A percentile compares a stretch with the other conserved stretches of the same genome.
Evolutionary conservation across 2,329 filamentous ascomycete genomes (phyloP).

Genomic region (Talaromyces sp.): DNA sequence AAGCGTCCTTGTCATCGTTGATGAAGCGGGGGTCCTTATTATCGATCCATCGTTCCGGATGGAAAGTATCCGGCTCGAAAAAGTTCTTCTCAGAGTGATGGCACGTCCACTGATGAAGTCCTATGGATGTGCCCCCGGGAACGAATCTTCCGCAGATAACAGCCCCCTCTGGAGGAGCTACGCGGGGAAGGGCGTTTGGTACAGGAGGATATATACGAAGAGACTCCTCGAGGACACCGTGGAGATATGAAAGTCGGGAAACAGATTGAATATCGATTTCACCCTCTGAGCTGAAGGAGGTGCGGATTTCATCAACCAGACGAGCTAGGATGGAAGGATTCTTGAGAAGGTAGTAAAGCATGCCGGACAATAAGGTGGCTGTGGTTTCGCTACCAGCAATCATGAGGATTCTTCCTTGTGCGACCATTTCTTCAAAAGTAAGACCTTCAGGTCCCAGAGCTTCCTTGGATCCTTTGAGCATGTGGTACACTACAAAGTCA

Average conservation of each 20-base stretch:
- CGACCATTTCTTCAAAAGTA: conserved; percentile 3
- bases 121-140: conserved; percentile 34
- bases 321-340: conserved; percentile 27
- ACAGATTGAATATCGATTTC: conserved; percentile 36
- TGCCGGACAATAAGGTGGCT: conserved; percentile 38
- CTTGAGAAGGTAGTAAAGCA: conserved; percentile 36
- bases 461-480: conserved; percentile 21
- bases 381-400: conserved; percentile 35
- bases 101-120: conserved; percentile 41
- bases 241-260: conserved; percentile 32
- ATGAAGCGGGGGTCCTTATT: conserved; percentile 26
- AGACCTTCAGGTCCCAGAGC: conserved; percentile 7
- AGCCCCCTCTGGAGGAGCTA: conserved; percentile 1
- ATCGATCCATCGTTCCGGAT: conserved; percentile 39
- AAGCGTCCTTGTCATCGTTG: conserved; percentile 39
- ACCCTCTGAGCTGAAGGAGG: conserved; percentile 26
- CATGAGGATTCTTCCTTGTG: neutral
- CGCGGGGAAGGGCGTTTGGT: neutral
- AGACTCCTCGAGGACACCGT: conserved; percentile 39
- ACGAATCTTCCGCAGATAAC: conserved; percentile 7
- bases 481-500: conserved; percentile 5
- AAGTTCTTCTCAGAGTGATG: conserved; percentile 44
- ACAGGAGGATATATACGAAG: conserved; percentile 39
- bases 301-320: conserved; percentile 37
- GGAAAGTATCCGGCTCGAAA: conserved; percentile 40